Evolutionary conservation across 495 filamentous ascomycete genomes (phyloP), one percentile per base, ranked within the genome.

Genomic region (Lasiosphaeriaceae sp.): DNA sequence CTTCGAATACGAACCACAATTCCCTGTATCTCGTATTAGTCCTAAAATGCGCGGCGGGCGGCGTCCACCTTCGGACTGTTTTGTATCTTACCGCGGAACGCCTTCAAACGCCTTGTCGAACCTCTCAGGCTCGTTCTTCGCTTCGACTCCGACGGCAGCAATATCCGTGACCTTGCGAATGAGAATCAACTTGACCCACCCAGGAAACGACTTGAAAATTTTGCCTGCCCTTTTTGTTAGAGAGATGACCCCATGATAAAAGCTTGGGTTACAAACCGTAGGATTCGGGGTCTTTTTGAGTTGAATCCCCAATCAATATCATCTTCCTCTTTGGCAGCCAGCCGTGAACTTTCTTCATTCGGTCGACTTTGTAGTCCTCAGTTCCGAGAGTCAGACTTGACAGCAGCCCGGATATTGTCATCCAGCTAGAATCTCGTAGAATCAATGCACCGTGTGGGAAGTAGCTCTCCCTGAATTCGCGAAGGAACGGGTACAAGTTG

Each of bases 401-500:
- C 34, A 96, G 79, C 55, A 97, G 76, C n/a, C 89, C 84, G 31
- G 84, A 78, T 3, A 96, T 73, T 50, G 92, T 90, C 85, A 90
- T 84, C 90, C 88, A 95, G n/a, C 81, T 87, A 22, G 88, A 84
- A 57, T 96, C 90, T 34, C 93, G 86, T 17, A 97, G 81, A 17
- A 96, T 81, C 53, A 96, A 73, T 24, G 90, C 90, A 20, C 93
- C 93, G 1, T 80, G 83, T 0, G 82, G 86, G 68, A 87, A 97
- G 69, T 90, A 68, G 16, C 75, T 62, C 52, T 86, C 72, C 0
- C 90, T 73, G 77, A 97, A 90, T 0, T 74, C 62, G 56, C 78
- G 83, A n/a, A 97, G 82, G 74, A 96, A 95, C 2, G 88, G 85
- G 69, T 96, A 96, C 3, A 97, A 82, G 59, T 96, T 96, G 76